phyloP scores from a whole-genome alignment of 495 filamentous ascomycete species.

The Hyphodiscus hymeniophilus region DNA sequence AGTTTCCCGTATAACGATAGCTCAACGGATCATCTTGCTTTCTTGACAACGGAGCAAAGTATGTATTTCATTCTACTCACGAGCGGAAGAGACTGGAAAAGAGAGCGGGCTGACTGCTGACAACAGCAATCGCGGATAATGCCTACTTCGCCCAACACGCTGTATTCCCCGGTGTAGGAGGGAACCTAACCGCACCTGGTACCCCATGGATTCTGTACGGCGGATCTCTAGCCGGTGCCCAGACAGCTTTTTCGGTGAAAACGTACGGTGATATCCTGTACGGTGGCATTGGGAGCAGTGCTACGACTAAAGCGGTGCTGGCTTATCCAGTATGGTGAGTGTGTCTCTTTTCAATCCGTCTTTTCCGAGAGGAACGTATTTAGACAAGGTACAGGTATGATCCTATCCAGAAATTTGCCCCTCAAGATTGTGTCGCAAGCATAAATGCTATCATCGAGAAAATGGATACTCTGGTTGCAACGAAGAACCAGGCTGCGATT shows the following conservation, averaged over 20 bases:
- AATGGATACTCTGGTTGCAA: constrained; percentile 30
- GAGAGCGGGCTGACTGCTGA: too few species aligned
- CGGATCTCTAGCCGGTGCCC: constrained; percentile 34
- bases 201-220: constrained; percentile 39
- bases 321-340: constrained; percentile 32
- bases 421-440: constrained; percentile 34
- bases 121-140: constrained; percentile 33
- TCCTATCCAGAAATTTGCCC: constrained; percentile 31
- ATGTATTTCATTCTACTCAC: background rate
- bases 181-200: constrained; percentile 27
- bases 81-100: too few species aligned
- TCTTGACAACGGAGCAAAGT: constrained; percentile 38
- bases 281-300: constrained; percentile 36
- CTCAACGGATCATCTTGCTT: constrained; percentile 35
- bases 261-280: constrained; percentile 33
- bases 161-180: constrained; percentile 29
- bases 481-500: constrained; percentile 28
- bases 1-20: constrained; percentile 33
- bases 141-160: constrained; percentile 38
- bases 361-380: too few species aligned
- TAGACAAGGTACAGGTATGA: constrained; percentile 25
- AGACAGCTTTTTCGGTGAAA: constrained; percentile 35
- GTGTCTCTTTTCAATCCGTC: background rate
- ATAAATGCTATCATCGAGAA: constrained; percentile 39
- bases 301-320: constrained; percentile 28